Evolutionary conservation across 352 stramenopile species (phyloP).

Genomic region (Hyaloperonospora brassicae): DNA sequence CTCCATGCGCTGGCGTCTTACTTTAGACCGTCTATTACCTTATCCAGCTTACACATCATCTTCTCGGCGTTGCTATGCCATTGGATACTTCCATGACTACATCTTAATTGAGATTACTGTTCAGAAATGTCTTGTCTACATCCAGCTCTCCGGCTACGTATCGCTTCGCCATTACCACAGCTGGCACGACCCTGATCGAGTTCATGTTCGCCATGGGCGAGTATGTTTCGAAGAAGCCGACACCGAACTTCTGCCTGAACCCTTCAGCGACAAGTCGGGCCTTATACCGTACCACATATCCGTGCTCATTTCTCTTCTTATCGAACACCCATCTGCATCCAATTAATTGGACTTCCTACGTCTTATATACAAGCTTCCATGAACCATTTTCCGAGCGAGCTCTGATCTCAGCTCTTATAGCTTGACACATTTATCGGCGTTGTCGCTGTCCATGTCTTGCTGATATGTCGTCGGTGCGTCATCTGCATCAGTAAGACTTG

Average conservation of each 20-base stretch:
- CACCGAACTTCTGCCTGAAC: constrained; percentile 8
- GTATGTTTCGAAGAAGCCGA: not conserved
- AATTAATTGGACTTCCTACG: not conserved
- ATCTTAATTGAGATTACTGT: constrained; percentile 1
- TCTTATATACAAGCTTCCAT: not conserved
- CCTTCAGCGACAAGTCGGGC: not conserved
- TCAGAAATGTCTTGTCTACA: constrained; percentile 5
- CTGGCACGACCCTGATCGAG: not conserved
- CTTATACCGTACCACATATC: not conserved
- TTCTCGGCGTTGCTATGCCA: not conserved
- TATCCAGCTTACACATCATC: constrained; percentile 11
- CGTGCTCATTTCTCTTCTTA: too few relatives aligned
- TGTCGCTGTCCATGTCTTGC: too few relatives aligned
- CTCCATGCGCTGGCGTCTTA: constrained; percentile 18
- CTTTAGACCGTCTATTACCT: constrained; percentile 17
- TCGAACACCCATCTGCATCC: too few relatives aligned
- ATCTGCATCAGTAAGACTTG: constrained; percentile 4
- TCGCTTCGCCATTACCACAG: not conserved
- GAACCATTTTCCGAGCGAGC: too few relatives aligned
- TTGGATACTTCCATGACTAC: constrained; percentile 6
- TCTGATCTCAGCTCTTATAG: not conserved
- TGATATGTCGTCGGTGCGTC: too few relatives aligned
- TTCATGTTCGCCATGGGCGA: constrained; percentile 4
- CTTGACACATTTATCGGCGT: not conserved
- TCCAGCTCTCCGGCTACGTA: not conserved